Evolutionary conservation across 1,284 basidiomycete species (phyloP), one percentile per base, ranked within the genome.

Genomic region (Heterobasidion occidentale): DNA sequence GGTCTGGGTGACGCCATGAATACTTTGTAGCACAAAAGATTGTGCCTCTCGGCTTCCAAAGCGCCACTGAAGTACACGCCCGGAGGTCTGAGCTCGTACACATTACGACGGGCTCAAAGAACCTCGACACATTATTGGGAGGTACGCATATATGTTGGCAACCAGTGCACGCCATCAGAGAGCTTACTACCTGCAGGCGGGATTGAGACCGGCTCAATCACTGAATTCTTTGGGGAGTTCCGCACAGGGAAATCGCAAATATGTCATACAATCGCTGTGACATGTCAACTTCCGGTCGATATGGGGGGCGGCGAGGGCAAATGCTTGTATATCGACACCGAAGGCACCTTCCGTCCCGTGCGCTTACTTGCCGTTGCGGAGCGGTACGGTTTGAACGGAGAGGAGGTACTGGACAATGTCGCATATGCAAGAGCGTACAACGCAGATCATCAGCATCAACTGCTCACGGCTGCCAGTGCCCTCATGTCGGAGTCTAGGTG

Each of bases 261-360:
- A 53, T 99, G 97, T 70, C 97, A 99, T 68, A 98, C 96, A 0
- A 83, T 99, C 42, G 94, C 97, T 0, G 97, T 98, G 14, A 98
- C 96, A 7, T 99, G 97, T 69, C 97, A 98, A 77, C 82, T 99
- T 8, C 97, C 97, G 0, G 89, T 96, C 49, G 90, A 86, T 64
- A 98, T 98, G 95, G 97, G 97, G 33, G 97, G 97, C 35, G 97
- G 97, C 7, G 97, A 99, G 72, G 97, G 97, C 52, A 99, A 99
- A 74, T 98, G 96, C 67, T 77, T 99, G 51, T 99, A 96, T 72
- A 98, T 99, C 72, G 97, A 99, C 71, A 99, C 97, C 0, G 96
- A 99, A 69, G 95, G 95, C 9, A 99, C 97, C 3, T 99, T 99
- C 78, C 93, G 97, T 62, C 97, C 97, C 15, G 90, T 93, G 42